Percentiles rank a stretch among this genome's conserved stretches.
Conservation (phyloP, 2,329 filamentous ascomycete species). For the Chalaropsis thielavioides region DNA sequence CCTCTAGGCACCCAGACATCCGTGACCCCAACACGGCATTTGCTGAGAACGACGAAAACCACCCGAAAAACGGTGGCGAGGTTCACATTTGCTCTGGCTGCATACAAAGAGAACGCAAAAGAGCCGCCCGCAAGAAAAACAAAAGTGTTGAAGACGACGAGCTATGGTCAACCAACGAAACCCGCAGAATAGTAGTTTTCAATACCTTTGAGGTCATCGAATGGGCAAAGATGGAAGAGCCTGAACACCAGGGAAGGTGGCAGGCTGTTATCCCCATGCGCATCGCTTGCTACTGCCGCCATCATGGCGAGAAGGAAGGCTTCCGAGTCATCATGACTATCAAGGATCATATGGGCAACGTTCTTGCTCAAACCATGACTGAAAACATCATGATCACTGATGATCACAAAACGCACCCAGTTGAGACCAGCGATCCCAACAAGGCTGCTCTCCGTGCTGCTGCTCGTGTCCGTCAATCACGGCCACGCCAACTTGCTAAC, state of each 20-base stretch:
- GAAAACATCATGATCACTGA: conserved; percentile 93
- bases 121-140: conserved; percentile 80
- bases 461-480: conserved; percentile 26
- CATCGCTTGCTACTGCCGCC: conserved; percentile 91
- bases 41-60: conserved; percentile 46
- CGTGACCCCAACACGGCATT: conserved; percentile 21
- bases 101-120: conserved; percentile 78
- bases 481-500: conserved; percentile 21
- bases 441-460: conserved; percentile 12
- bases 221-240: conserved; percentile 47
- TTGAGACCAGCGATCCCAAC: conserved; percentile 9
- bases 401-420: conserved; percentile 77
- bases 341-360: conserved; percentile 60
- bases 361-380: conserved; percentile 74
- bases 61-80: conserved; percentile 77
- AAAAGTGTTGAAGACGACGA: conserved; percentile 90
- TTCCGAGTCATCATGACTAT: conserved; percentile 87
- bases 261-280: conserved; percentile 83
- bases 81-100: conserved; percentile 87
- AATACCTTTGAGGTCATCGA: conserved; percentile 80
- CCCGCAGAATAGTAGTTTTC: conserved; percentile 74
- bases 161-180: conserved; percentile 67
- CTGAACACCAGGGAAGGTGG: conserved; percentile 43
- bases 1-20: conserved; percentile 26
- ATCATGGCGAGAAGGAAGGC: conserved; percentile 84